Conservation (phyloP, 2,329 filamentous ascomycete genomes). For the Blastomyces parvus region DNA sequence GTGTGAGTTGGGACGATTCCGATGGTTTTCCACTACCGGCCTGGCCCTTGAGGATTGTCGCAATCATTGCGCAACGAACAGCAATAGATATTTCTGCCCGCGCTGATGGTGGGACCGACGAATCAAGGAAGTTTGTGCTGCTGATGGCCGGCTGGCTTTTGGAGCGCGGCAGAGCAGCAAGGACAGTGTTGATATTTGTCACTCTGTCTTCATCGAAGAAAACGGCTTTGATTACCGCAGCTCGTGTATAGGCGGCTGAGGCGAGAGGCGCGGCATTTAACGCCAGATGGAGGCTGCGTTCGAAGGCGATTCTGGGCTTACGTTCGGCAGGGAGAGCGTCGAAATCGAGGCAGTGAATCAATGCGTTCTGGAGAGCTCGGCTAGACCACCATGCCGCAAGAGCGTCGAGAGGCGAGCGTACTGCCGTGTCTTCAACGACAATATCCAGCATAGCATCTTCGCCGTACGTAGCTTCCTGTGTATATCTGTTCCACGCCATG, state of each 20-base stretch:
- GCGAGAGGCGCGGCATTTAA: conserved; percentile 66
- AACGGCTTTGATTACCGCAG: conserved; percentile 50
- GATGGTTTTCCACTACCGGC: conserved; percentile 23
- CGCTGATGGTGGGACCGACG: conserved; percentile 42
- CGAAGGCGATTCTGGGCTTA: conserved; percentile 35
- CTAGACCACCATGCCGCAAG: conserved; percentile 88
- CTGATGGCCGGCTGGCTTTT: conserved; percentile 20
- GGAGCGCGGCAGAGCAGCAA: conserved; percentile 42
- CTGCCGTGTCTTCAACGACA: conserved; percentile 74
- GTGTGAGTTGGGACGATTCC: conserved; percentile 29
- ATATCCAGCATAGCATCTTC: conserved; percentile 66
- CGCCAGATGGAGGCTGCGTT: conserved; percentile 55
- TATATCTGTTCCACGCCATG: conserved; percentile 75
- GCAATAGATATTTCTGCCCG: conserved; percentile 48
- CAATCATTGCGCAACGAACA: conserved; percentile 51
- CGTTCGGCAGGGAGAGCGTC: conserved; percentile 33
- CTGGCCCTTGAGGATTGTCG: conserved; percentile 40
- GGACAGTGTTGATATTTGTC: conserved; percentile 43
- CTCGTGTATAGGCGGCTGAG: conserved; percentile 56
- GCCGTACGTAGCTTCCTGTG: conserved; percentile 53
- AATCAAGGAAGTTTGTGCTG: conserved; percentile 42
- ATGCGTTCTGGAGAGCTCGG: conserved; percentile 57
- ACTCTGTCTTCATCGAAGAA: conserved; percentile 46
- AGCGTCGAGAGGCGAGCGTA: conserved; percentile 79
- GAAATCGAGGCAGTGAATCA: conserved; percentile 54